Evolutionary conservation across 768 basidiomycete genomes (phyloP).

Genomic region (Phanerochaete sordida): DNA sequence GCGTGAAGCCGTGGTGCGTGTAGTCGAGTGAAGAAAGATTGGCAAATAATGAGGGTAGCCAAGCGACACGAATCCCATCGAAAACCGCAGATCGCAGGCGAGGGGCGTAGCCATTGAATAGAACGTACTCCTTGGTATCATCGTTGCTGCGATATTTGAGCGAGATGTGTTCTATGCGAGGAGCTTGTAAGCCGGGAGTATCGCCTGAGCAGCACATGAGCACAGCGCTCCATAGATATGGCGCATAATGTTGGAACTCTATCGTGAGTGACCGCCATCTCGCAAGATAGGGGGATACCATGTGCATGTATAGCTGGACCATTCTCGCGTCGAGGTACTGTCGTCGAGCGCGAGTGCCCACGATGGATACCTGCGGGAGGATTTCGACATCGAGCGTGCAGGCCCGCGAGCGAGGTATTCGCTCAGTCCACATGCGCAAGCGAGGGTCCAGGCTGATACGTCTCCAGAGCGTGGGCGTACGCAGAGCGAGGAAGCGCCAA

Average conservation of each 20-base stretch:
- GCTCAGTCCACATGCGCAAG: conserved; percentile 58
- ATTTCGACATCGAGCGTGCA: conserved; percentile 57
- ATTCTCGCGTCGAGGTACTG: conserved; percentile 39
- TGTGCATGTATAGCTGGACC: conserved; percentile 61
- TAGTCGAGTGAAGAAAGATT: conserved; percentile 67
- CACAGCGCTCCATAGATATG: conserved; percentile 67
- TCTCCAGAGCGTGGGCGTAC: conserved; percentile 63
- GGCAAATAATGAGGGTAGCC: conserved; percentile 59
- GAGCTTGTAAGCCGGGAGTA: conserved; percentile 32
- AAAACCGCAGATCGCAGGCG: conserved; percentile 50
- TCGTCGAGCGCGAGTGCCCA: conserved; percentile 15
- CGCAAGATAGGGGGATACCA: conserved; percentile 44
- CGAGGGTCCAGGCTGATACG: conserved; percentile 48
- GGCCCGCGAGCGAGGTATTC: conserved; percentile 54
- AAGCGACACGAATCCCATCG: conserved; percentile 62
- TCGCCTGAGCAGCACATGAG: conserved; percentile 50
- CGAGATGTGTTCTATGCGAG: conserved; percentile 48
- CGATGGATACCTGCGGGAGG: background rate
- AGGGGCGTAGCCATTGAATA: conserved; percentile 63
- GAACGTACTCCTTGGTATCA: conserved; percentile 60
- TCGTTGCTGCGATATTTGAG: conserved; percentile 64
- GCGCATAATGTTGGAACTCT: conserved; percentile 49
- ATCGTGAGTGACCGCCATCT: conserved; percentile 64
- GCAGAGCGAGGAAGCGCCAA: conserved; percentile 61
- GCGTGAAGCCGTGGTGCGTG: conserved; percentile 67